Evolutionary conservation across 345 rosid species (phyloP).

Genomic region (Hypericum perforatum): DNA sequence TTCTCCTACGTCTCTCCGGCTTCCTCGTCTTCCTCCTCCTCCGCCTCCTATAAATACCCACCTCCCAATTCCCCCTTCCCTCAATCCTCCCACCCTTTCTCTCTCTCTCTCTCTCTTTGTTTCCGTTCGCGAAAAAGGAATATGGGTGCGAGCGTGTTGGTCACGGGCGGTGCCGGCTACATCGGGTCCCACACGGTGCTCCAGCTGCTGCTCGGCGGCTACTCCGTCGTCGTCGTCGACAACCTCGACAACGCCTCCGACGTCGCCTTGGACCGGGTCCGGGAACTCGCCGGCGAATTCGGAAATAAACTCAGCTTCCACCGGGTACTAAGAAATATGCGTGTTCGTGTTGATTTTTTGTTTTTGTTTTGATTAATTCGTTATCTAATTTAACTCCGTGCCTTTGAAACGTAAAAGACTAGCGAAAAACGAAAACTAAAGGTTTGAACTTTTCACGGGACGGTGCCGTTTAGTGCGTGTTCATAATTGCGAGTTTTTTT

Average conservation of each 20-base stretch:
- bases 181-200: conserved; percentile 97
- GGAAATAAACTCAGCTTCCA: conserved; percentile 49
- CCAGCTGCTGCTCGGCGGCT: conserved; percentile 69
- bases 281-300: conserved; percentile 52
- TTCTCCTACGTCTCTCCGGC: too few relatives aligned
- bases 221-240: conserved; percentile 61
- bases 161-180: conserved; percentile 97
- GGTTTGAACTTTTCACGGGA: neutral
- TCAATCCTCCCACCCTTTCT: neutral
- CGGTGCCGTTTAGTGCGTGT: neutral
- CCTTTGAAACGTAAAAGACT: too few relatives aligned
- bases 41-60: neutral
- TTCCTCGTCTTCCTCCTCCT: too few relatives aligned
- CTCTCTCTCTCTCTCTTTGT: neutral
- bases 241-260: conserved; percentile 74
- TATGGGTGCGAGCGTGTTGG: conserved; percentile 47
- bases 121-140: too few relatives aligned
- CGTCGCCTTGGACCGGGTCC: conserved; percentile 51
- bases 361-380: neutral
- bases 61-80: neutral
- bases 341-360: too few relatives aligned
- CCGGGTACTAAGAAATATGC: too few relatives aligned
- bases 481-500: neutral
- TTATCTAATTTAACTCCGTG: neutral
- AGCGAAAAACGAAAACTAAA: too few relatives aligned